Evolutionary conservation across 1,284 basidiomycete genomes (phyloP).

Genomic region (Wallemia mellicola): DNA sequence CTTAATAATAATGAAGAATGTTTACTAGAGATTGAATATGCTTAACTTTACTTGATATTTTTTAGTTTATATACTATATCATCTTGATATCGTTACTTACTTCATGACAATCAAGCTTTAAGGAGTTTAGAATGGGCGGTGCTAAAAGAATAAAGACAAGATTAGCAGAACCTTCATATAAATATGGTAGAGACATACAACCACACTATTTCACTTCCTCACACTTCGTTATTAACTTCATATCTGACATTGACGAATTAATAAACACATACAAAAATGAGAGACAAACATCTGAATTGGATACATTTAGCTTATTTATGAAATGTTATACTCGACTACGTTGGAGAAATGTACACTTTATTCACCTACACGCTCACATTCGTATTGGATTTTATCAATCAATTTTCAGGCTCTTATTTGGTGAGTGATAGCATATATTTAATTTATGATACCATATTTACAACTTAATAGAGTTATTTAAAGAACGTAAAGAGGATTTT

Average conservation of each 20-base stretch:
- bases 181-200: background rate
- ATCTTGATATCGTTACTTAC: background rate
- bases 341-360: background rate
- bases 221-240: background rate
- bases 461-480: background rate
- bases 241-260: background rate
- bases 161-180: background rate
- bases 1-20: background rate
- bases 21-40: background rate
- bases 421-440: background rate
- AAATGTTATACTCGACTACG: background rate
- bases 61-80: background rate
- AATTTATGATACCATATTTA: background rate
- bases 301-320: background rate
- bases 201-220: background rate
- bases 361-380: background rate
- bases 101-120: background rate
- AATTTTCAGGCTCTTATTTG: background rate
- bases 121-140: no score
- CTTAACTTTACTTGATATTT: background rate
- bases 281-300: no score
- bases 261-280: background rate
- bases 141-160: background rate
- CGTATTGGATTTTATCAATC: background rate
- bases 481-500: background rate